Base-by-base conservation (phyloP, 1,139 yeast genomes). In the Yamadazyma atlantica region DNA sequence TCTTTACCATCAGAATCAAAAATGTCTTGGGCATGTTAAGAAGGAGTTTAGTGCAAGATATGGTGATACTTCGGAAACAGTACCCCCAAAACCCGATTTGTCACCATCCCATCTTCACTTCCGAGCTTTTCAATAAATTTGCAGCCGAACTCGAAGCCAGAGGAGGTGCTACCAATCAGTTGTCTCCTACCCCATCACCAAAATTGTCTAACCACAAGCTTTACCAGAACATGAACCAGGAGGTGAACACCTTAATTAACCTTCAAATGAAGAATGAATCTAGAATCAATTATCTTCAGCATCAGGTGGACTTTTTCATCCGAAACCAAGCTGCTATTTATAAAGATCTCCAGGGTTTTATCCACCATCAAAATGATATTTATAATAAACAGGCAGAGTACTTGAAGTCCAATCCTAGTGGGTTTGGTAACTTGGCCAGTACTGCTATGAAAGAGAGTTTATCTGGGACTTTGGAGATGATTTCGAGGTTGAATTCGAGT, bases 1-100 rank as follows among this genome's bases (percentile, higher is more conserved):
- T 46, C 16, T 42, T 46, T 33, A 39, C 47, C 14, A 36, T 46
- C 13, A 42, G 51, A 34, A 43, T 58, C n/a, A 51, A 46, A 27
- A 45, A 43, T 9, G 52, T 60, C 12, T 48, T 64, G 22, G 34
- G 39, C 2, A 42, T 49, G 44, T 48, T 65, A 22, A 46, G 69
- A 36, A 46, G 54, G 27, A 48, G 54, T 25, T 45, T 65, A 26
- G 50, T 60, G 23, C 71, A 65, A 46, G 71, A 65, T 41, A 64
- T 65, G 70, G 62, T 58, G 3, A 38, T 60, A 2, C 39, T 65
- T 2, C 52, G 51, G 35, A 44, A 41, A 25, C 39, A 44, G 26
- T 60, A 56, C 41, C 69, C 69, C 3, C 37, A 47, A 5, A 60
- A 56, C 40, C 56, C 61, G 4, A 43, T 64, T 11, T 53, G 55